Base-by-base conservation (phyloP, 1,139 yeast genomes). In the Lodderomyces pseudojiufengensis region DNA sequence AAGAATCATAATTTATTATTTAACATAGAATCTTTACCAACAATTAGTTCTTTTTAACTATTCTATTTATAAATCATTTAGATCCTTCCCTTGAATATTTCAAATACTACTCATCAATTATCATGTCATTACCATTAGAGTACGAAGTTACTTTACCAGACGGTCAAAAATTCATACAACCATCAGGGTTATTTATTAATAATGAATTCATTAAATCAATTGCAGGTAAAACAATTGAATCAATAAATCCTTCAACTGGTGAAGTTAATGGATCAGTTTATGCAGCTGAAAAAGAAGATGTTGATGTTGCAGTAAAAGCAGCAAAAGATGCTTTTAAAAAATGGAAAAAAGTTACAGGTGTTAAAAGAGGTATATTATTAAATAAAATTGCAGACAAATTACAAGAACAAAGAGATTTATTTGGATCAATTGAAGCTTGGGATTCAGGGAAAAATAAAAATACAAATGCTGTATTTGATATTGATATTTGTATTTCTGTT, bases 121-220 rank as follows among this genome's bases (percentile, higher is more conserved):
- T 3, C n/a, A 43, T 43, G 47, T 32, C 45, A 11, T 27, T 60
- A 37, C 67, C 70, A 29, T 61, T 69, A 47, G 55, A 54, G 50
- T 54, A 59, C 49, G 70, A 70, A 39, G 65, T 78, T 42, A 61
- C 67, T 4, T 63, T 79, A 47, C 83, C 84, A 35, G 74, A 73
- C 41, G 84, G 84, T 33, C 52, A 59, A 37, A 65, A 65, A 35
- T 76, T 69, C 56, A 37, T 68, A 59, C 68, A 84, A 58, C 95
- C 95, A 44, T 66, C 83, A 12, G 95, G 95, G 40, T 69, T 86
- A 52, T 85, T 84, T 70, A 83, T 86, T 58, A 81, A 84, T 68
- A 84, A 84, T 57, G 85, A 84, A 58, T 86, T 81, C 53, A 82
- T 83, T 43, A 61, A 71, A 39, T 71, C 88, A 22, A 64, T 69